Evolutionary conservation across 371 early-diverging fungal genomes (phyloP), one percentile per base, ranked within the genome.

Genomic region (Fennellomyces sp.): DNA sequence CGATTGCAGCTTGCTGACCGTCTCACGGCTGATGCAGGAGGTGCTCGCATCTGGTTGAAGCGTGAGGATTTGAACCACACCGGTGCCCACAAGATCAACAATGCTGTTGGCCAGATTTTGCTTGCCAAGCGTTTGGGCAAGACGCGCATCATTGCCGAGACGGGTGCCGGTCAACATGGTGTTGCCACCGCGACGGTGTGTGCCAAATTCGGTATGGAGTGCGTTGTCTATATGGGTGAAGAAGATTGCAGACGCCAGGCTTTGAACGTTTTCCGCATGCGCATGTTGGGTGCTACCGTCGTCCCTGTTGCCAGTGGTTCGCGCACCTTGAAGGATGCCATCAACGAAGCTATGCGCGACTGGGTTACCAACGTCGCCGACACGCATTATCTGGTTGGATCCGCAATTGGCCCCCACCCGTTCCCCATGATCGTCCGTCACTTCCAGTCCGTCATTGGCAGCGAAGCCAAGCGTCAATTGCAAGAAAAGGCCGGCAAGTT

Each of bases 51-150:
- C 73, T 98, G 94, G 94, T 83, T 98, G 65, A 98, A 98, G 85
- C 92, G 98, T 64, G 98, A 98, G 72, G 98, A 98, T 72, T 78
- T 97, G 64, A 97, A 97, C 82, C 97, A 98, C 73, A 98, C 98
- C 30, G 98, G 98, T 29, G 93, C 97, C 38, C 98, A 98, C 86
- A 98, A 97, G 81, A 94, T 98, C 82, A 98, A 98, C 83, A 98
- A 98, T 60, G 97, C 97, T 3, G 75, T 98, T 21, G 98, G 97
- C 28, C 97, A 98, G 65, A 88, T 89, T 27, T 82, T 98, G 63
- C 77, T 98, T 26, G 97, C 98, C 31, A 91, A 91, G 80, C 90
- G 97, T 36, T 79, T 98, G 17, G 97, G 97, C 66, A 98, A 98
- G 86, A 90, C 82, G 61, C 89, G 97, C 66, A 97, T 97, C 66